Conservation (phyloP, 768 basidiomycete genomes). For the Mycena indigotica region DNA sequence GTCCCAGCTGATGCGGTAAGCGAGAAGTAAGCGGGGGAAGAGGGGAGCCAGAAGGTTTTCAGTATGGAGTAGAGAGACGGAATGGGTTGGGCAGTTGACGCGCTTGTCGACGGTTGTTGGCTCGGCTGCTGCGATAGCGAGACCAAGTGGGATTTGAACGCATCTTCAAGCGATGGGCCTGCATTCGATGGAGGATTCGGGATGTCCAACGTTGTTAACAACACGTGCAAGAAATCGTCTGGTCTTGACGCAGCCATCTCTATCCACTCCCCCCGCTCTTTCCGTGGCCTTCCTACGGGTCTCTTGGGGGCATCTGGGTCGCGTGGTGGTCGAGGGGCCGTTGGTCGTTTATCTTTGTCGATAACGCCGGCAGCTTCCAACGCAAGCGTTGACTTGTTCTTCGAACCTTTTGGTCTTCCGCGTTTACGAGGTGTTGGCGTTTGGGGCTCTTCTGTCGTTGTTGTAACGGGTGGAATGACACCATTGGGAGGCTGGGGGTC, state of each 20-base stretch:
- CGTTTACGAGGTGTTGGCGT: slow-evolving; percentile 8
- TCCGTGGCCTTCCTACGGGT: slow-evolving; percentile 79
- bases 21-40: slow-evolving; percentile 75
- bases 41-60: slow-evolving; percentile 84
- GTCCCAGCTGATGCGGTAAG: slow-evolving; percentile 73
- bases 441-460: not conserved
- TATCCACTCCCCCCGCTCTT: slow-evolving; percentile 71
- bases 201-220: slow-evolving; percentile 59
- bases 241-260: slow-evolving; percentile 58
- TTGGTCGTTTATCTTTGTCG: slow-evolving; percentile 59
- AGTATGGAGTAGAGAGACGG: slow-evolving; percentile 76
- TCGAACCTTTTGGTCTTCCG: slow-evolving; percentile 21
- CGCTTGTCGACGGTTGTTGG: slow-evolving; percentile 35
- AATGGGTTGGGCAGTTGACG: slow-evolving; percentile 43
- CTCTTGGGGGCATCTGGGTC: slow-evolving; percentile 51
- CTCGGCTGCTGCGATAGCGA: slow-evolving; percentile 57
- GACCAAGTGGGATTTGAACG: slow-evolving; percentile 75
- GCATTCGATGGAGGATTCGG: slow-evolving; percentile 64
- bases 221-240: slow-evolving; percentile 55
- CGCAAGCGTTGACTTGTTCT: slow-evolving; percentile 20
- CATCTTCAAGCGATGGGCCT: slow-evolving; percentile 71
- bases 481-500: not conserved
- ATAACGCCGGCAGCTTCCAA: not conserved
- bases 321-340: slow-evolving; percentile 41
- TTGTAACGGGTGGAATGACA: too few relatives aligned